Base-by-base conservation (phyloP, 2,329 filamentous ascomycete genomes). In the Nigrospora osmanthi region DNA sequence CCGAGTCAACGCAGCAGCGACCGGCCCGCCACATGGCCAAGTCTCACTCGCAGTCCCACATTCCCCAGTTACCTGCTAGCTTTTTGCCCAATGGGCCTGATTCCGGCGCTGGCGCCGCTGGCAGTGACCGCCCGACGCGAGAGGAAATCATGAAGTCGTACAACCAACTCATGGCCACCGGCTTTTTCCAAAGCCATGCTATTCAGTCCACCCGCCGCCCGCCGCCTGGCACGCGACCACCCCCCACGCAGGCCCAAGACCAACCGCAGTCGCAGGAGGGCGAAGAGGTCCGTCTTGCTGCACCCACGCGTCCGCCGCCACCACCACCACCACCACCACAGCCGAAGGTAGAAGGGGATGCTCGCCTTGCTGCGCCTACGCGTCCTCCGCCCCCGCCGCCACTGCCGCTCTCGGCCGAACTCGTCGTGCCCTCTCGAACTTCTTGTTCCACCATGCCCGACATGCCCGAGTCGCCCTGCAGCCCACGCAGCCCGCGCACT, bases 121-220 rank as follows among this genome's bases (percentile, higher is more conserved):
- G 19, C 48, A 47, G 57, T 55, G 51, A 55, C 44, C 61, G 60
- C 35, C 66, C 61, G 28, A 57, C 63, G 6, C 58, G 64, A 4
- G 77, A 81, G 42, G 75, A 80, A 46, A 69, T 80, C 43, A 52
- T 78, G 55, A 69, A 72, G 48, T 79, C 67, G 55, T 81, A 81
- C 58, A 72, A 78, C 51, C 63, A 75, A 51, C 68, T 81, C 46
- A 67, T 80, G 52, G 70, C 74, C 3, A 70, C 70, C 6, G 77
- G 77, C 47, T 81, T 81, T 69, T 81, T 81, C 58, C 67, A 71
- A 39, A 65, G 72, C 19, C 76, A 79, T 49, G 76, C 76, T 43
- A 80, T 80, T 49, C 72, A 75, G 48, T 78, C 75, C 5, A 76
- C 74, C 1, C 67, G 77, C 4, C 73, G 74, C 55, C 71, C 66